Evolutionary conservation across 2,329 filamentous ascomycete species (phyloP).

Genomic region (Epichloe elymi): DNA sequence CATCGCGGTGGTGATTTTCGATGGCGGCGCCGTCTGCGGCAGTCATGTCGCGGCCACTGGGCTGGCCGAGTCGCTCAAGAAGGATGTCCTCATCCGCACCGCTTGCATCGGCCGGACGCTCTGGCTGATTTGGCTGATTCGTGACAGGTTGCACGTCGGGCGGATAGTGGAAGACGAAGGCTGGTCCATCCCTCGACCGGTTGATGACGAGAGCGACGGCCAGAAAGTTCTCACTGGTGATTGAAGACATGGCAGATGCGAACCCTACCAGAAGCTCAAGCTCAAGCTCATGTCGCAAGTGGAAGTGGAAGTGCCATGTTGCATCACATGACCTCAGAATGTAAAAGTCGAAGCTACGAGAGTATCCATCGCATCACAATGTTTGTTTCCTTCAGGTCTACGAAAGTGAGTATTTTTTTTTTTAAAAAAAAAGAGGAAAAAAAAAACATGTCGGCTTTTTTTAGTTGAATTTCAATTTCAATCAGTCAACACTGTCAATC

Average conservation of each 20-base stretch:
- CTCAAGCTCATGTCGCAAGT: neutral
- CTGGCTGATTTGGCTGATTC: slow-evolving; percentile 22
- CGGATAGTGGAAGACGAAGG: slow-evolving; percentile 83
- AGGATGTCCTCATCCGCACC: slow-evolving; percentile 34
- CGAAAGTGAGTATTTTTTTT: too few relatives aligned
- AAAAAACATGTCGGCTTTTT: too few relatives aligned
- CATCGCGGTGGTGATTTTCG: slow-evolving; percentile 38
- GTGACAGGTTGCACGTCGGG: slow-evolving; percentile 33
- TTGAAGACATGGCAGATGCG: slow-evolving; percentile 29
- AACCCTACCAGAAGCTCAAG: neutral
- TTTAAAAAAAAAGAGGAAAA: too few relatives aligned
- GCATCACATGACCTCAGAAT: neutral
- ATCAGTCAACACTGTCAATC: too few relatives aligned
- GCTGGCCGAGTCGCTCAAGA: slow-evolving; percentile 31
- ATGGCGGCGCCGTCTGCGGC: slow-evolving; percentile 25
- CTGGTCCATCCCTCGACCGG: slow-evolving; percentile 63
- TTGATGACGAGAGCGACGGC: slow-evolving; percentile 63
- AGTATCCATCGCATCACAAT: too few relatives aligned
- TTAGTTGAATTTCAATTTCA: too few relatives aligned
- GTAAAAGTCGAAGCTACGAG: too few relatives aligned
- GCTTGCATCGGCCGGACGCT: slow-evolving; percentile 14
- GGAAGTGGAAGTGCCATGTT: neutral
- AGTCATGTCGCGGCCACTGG: slow-evolving; percentile 18
- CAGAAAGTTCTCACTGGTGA: slow-evolving; percentile 44
- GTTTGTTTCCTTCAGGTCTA: neutral